Percentiles rank a stretch among this genome's conserved stretches.
Evolutionary conservation across 2,329 filamentous ascomycete species (phyloP).

Genomic region (Penicillium sp.): DNA sequence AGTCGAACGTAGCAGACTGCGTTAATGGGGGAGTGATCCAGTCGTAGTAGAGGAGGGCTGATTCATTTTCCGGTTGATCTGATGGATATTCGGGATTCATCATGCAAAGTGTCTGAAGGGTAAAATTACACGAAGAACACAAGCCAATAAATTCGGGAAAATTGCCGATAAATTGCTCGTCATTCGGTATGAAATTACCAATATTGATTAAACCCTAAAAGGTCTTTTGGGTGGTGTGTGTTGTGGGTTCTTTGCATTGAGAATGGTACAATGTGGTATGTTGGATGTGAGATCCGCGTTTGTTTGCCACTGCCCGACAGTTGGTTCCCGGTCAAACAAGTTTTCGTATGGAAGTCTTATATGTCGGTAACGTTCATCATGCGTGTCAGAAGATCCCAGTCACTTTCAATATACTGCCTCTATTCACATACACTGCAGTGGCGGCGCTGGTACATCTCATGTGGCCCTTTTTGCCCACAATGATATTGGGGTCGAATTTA

Average conservation of each 20-base stretch:
- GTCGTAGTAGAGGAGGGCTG: background rate
- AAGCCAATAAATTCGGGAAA: background rate
- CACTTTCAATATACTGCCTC: background rate
- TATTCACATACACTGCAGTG: background rate
- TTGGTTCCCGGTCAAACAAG: background rate
- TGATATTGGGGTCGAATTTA: background rate
- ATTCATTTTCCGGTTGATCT: background rate
- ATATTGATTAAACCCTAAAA: background rate
- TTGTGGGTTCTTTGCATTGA: background rate
- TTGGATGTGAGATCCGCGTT: conserved; percentile 16
- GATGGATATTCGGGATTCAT: background rate
- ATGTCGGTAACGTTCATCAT: background rate
- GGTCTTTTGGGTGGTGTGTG: background rate
- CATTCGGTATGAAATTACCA: background rate
- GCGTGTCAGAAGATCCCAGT: background rate
- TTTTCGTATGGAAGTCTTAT: background rate
- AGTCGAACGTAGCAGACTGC: background rate
- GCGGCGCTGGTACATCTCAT: background rate
- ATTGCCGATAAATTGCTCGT: background rate
- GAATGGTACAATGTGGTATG: conserved; percentile 18
- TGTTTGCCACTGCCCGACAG: conserved; percentile 13
- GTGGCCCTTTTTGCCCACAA: background rate
- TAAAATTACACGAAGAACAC: background rate
- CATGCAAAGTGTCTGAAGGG: background rate
- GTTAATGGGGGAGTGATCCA: background rate